phyloP scores from a whole-genome alignment of 768 basidiomycete species.

The Mycena chlorophos region DNA sequence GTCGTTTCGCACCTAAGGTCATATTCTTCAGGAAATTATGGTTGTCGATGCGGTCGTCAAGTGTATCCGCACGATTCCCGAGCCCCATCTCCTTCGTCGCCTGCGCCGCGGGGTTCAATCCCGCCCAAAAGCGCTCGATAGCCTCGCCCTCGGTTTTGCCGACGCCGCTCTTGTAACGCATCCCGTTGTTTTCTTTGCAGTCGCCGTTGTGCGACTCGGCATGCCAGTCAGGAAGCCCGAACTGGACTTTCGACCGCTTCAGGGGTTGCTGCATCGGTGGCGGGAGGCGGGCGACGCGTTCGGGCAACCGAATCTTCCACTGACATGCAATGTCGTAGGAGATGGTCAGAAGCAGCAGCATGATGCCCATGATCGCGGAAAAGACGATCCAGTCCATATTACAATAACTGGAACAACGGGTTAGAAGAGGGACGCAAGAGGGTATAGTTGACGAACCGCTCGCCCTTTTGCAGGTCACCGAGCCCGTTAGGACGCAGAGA shows the following conservation, averaged over 20 bases:
- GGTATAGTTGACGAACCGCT: neutral
- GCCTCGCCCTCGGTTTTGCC: slow-evolving; percentile 8
- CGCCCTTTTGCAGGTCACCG: slow-evolving; percentile 2
- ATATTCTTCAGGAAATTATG: slow-evolving; percentile 20
- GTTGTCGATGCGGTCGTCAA: slow-evolving; percentile 29
- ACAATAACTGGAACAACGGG: neutral
- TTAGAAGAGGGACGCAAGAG: neutral
- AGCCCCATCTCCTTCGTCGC: slow-evolving; percentile 33
- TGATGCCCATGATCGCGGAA: neutral
- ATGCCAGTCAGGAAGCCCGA: neutral
- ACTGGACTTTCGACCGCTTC: neutral
- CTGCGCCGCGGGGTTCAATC: slow-evolving; percentile 21
- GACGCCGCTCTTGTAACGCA: slow-evolving; percentile 12
- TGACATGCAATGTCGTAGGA: slow-evolving; percentile 1
- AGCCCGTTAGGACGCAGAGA: slow-evolving; percentile 1
- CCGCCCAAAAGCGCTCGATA: slow-evolving; percentile 25
- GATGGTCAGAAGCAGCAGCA: neutral
- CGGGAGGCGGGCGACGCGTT: neutral
- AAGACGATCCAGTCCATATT: slow-evolving; percentile 4
- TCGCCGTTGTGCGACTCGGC: neutral
- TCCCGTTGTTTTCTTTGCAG: slow-evolving; percentile 12
- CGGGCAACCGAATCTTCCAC: neutral
- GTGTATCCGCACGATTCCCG: slow-evolving; percentile 21
- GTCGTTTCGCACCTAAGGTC: neutral
- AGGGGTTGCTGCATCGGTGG: neutral